Evolutionary conservation across 768 basidiomycete species (phyloP).

Genomic region (Boletus vinaceobasis): DNA sequence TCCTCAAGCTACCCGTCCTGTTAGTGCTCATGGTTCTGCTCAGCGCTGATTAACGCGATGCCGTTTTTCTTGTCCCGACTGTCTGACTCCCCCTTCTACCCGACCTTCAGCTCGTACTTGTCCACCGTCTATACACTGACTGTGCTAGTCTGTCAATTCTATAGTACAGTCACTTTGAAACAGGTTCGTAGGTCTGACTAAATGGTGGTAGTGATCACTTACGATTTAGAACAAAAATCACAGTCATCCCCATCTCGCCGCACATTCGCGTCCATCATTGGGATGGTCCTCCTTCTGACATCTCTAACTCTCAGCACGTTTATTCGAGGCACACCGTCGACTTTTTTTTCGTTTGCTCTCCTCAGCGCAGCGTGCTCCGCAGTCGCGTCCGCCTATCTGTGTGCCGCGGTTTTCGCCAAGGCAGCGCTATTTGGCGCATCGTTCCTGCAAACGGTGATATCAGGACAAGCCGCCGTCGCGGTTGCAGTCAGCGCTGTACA

Average conservation of each 20-base stretch:
- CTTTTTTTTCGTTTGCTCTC: constrained; percentile 67
- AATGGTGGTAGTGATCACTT: not conserved
- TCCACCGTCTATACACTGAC: constrained; percentile 59
- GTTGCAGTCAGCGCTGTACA: constrained; percentile 80
- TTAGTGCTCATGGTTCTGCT: not conserved
- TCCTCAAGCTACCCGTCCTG: not conserved
- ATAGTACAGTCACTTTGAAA: constrained; percentile 64
- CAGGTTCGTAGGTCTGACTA: constrained; percentile 42
- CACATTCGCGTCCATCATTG: constrained; percentile 49
- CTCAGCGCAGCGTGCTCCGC: constrained; percentile 59
- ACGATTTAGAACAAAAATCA: not conserved
- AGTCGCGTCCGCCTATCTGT: constrained; percentile 67
- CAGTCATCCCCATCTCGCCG: constrained; percentile 62
- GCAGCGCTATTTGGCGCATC: constrained; percentile 75
- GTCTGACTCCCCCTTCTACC: constrained; percentile 50
- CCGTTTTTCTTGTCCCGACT: constrained; percentile 78
- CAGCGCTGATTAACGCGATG: constrained; percentile 83
- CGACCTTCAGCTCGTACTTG: constrained; percentile 65
- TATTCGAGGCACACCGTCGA: constrained; percentile 45
- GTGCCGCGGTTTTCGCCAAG: constrained; percentile 74
- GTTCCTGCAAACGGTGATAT: constrained; percentile 72
- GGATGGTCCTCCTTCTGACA: constrained; percentile 50
- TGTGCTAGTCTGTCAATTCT: constrained; percentile 68
- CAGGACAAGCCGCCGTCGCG: constrained; percentile 83
- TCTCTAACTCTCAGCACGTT: constrained; percentile 68